Evolutionary conservation across 331 rosid species (phyloP), one percentile per base, ranked within the genome.

Genomic region (Pyracantha coccinea): DNA sequence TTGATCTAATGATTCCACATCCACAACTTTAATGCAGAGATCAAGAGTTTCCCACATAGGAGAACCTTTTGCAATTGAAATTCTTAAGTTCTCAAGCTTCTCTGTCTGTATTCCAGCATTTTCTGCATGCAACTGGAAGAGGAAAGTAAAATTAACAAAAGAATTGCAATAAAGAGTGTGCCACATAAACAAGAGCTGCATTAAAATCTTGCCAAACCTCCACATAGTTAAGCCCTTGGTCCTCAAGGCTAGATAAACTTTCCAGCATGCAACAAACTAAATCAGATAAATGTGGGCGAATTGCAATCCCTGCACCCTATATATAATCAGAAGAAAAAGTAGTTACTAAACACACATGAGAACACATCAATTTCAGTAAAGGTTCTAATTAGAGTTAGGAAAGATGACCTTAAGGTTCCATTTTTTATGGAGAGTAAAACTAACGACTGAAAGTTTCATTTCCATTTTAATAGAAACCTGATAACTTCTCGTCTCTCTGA

Each of bases 31-130:
- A 76, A 94, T 86, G 85, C 96, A 88, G 12, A 83, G 86, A 81
- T 94, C 97, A 74, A 92, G 93, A 76, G 99, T 94, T 72, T 94
- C 99, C 99, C 99, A 94, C 99, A 94, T 94, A 47, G 97, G 99
- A 81, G 99, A 94, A 74, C 99, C 91, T 84, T 94, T 94, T 74
- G 99, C 95, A 69, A 92, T 92, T 53, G 99, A 92, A 82, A 94
- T 85, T 87, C 97, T 92, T 83, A 94, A 84, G 81, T 81, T 82
- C 79, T 94, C 99, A 75, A 94, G 96, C 89, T 90, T 94, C 66
- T 94, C 99, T 65, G 88, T 79, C 79, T 94, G 90, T 84, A 88
- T 86, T 75, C 97, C 98, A 68, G 76, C 96, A 85, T 88, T 94
- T 82, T 90, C 88, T 21, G 97, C 98, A 41, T 94, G 99, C 87